Percentiles rank a stretch among this genome's conserved stretches.
These are phyloP conservation scores for Metschnikowia dekortorum DNA, from an alignment of 805 yeast species.

Conservation along the genomic window DNA sequence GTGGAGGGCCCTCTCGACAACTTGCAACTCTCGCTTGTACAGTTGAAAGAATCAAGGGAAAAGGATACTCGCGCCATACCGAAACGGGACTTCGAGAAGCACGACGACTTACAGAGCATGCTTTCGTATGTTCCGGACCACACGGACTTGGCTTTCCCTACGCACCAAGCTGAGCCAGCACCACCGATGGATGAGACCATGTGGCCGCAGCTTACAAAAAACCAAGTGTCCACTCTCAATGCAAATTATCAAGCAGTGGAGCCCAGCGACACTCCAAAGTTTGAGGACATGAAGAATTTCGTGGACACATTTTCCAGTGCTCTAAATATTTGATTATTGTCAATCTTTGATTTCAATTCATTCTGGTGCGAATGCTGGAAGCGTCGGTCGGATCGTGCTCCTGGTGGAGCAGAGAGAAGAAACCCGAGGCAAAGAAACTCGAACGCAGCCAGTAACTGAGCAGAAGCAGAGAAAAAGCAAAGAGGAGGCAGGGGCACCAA, in stretches of 20 bases:
- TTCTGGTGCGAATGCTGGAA: no score
- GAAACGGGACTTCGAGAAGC: conserved; percentile 1
- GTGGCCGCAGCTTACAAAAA: conserved; percentile 16
- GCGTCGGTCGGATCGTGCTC: no score
- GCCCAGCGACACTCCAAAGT: neutral
- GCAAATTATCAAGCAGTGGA: neutral
- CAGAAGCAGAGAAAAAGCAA: no score
- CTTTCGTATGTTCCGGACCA: conserved; percentile 13
- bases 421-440: no score
- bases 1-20: conserved; percentile 88
- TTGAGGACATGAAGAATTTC: conserved; percentile 9
- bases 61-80: neutral
- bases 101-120: conserved; percentile 16
- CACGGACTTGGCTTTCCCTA: conserved; percentile 1
- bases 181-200: conserved; percentile 8
- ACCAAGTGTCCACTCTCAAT: conserved; percentile 13
- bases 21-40: conserved; percentile 67
- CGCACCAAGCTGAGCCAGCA: neutral
- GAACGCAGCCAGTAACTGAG: no score
- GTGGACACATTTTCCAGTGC: conserved; percentile 18
- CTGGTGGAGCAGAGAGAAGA: no score
- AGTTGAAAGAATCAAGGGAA: conserved; percentile 23
- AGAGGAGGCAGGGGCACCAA: no score
- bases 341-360: no score
- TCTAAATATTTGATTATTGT: conserved; percentile 9